These are phyloP conservation scores for Neurospora sp. DNA, from an alignment of 2,329 filamentous ascomycete species.

Conservation along the genomic window DNA sequence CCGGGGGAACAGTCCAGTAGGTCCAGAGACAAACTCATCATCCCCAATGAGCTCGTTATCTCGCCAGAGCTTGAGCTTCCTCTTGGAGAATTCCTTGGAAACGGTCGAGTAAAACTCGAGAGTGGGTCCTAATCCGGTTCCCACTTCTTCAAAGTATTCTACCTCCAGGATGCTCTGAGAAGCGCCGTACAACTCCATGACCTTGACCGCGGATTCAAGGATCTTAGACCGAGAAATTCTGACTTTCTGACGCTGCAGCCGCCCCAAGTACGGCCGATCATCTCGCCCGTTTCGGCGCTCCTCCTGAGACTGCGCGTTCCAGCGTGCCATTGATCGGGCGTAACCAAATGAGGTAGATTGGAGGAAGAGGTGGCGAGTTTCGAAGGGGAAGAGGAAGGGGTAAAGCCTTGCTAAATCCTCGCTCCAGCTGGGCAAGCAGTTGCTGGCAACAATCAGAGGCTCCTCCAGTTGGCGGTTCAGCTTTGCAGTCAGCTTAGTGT, in stretches of 20 bases:
- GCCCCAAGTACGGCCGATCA: constrained; percentile 81
- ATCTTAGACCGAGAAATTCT: constrained; percentile 92
- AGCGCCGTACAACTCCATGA: constrained; percentile 97
- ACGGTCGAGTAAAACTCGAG: constrained; percentile 97
- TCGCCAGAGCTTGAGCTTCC: constrained; percentile 93
- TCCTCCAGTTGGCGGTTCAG: constrained; percentile 95
- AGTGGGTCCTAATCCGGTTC: constrained; percentile 88
- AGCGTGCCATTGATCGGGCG: constrained; percentile 90
- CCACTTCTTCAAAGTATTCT: constrained; percentile 97
- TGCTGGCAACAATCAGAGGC: constrained; percentile 91
- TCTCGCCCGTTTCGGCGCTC: constrained; percentile 81
- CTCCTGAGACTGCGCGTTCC: constrained; percentile 79
- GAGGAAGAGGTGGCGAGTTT: constrained; percentile 91
- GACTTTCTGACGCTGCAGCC: constrained; percentile 94
- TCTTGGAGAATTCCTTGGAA: constrained; percentile 94
- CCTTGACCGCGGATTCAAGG: constrained; percentile 90
- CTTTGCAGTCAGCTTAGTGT: constrained; percentile 96
- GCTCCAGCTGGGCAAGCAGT: constrained; percentile 90
- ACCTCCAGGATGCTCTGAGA: constrained; percentile 94
- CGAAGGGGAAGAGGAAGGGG: constrained; percentile 95
- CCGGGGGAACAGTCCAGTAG: constrained; percentile 80
- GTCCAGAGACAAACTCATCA: constrained; percentile 77
- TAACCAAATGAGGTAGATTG: constrained; percentile 98
- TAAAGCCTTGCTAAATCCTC: constrained; percentile 90
- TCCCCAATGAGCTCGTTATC: constrained; percentile 68